Base-by-base conservation (phyloP, 257 asterid genomes). In the Buddleja alternifolia region DNA sequence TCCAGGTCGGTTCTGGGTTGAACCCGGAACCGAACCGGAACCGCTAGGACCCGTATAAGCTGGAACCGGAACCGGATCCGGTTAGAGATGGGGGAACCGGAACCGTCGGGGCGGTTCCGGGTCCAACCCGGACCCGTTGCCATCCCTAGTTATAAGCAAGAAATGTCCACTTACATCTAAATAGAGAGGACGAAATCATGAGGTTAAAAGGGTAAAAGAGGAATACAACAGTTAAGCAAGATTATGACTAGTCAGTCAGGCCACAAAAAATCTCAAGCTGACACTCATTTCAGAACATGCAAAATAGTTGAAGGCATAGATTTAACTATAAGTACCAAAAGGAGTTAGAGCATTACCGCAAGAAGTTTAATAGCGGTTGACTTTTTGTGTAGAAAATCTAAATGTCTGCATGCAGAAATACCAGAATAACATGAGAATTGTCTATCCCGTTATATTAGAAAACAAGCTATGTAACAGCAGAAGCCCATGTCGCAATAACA, bases 311-410 rank as follows among this genome's bases (percentile, higher is more conserved):
- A 45, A 60, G 19, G 17, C 60, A 34, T 52, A 21, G 59, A 56
- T 29, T 34, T 71, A 46, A 77, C 15, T 47, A 25, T 19, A 67
- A 68, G 37, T 57, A 67, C 69, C 48, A 19, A 67, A 41, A 64
- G 46, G 58, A 66, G n/a, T 44, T 29, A 52, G 70, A 71, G 46
- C 62, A 57, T 82, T 89, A 93, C 99, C 82, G 93, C 96, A 10
- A 84, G 77, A 80, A 93, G 97, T 76, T 78, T 90, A 66, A 87
- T 80, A 48, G 72, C 72, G 37, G 84, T 79, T 65, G 84, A 91
- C 83, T 84, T 87, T 78, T 73, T 83, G 85, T 85, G 88, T 60
- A 93, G 83, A 67, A 76, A 83, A 73, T 88, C 87, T 57, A 93
- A 44, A 82, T 82, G 79, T 72, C 99, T 93, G 95, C 86, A 82